Evolutionary conservation across 192 early-diverging fungal species (phyloP), one percentile per base, ranked within the genome.

Genomic region (Rhizophlyctis rosea): DNA sequence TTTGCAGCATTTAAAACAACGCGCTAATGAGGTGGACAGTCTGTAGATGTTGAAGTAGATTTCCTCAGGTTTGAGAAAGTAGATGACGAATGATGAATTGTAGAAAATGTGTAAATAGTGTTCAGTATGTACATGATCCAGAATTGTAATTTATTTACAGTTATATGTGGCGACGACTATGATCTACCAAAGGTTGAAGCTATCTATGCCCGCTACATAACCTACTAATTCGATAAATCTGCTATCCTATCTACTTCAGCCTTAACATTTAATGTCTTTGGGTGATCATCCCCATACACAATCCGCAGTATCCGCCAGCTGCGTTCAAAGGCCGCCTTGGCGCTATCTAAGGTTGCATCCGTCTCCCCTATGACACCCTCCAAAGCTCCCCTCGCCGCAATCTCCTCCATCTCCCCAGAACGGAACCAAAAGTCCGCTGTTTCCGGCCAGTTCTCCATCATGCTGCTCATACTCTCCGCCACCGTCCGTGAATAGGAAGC

Each of bases 381-480:
- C 60, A 69, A 68, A 14, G 58, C 47, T 31, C 48, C 73, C 62
- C 54, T 77, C 21, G 77, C 81, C 65, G 82, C 67, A 59, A 77
- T 78, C 62, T 79, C 65, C 64, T 73, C 77, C 59, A 84, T 58
- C 63, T 86, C 85, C 36, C 77, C 86, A 49, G 85, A 61, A 0
- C 77, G 62, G 58, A 76, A 72, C 53, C 74, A 63, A 63, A 83
- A 84, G 51, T 86, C 84, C 27, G 80, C 79, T 50, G 85, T 62
- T 16, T 83, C 76, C 21, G 87, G 78, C 55, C 80, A 84, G 29
- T 35, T 57, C 5, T 57, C 55, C n/a, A 11, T n/a, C 51, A 76
- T 54, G 2, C 73, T 70, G 53, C 68, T 35, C 70, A 87, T 79
- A 16, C 77, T 71, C 48, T 76, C 66, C n/a, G 78, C 30, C 11